Conservation (phyloP, 192 early-diverging fungal species). For the Umbelopsis sp. region DNA sequence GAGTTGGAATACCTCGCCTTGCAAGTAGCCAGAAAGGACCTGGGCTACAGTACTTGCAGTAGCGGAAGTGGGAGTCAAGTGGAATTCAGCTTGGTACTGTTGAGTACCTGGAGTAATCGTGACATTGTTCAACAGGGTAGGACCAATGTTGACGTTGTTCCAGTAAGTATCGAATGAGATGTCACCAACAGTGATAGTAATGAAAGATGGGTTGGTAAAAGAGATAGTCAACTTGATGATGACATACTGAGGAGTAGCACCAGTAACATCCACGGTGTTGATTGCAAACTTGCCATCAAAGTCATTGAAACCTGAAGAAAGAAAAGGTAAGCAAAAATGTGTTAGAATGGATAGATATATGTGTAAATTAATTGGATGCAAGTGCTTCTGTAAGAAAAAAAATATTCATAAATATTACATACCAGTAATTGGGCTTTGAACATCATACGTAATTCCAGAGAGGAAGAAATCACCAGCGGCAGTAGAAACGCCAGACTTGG, state of each 20-base stretch:
- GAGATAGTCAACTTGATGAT: conserved; percentile 40
- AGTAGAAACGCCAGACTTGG: conserved; percentile 34
- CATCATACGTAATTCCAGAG: conserved; percentile 40
- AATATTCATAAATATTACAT: conserved; percentile 4
- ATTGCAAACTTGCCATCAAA: conserved; percentile 33
- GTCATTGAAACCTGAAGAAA: conserved; percentile 19
- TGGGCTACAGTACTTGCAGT: conserved; percentile 34
- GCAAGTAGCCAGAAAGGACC: conserved; percentile 45
- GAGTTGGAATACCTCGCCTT: conserved; percentile 37
- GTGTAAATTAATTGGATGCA: too few species aligned
- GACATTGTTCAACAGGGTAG: conserved; percentile 39
- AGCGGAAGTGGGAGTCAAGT: conserved; percentile 32
- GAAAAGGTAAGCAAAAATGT: too few species aligned
- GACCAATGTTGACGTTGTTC: conserved; percentile 41
- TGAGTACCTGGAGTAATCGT: conserved; percentile 47
- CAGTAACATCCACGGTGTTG: conserved; percentile 16
- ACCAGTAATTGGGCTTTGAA: conserved; percentile 35
- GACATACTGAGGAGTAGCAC: conserved; percentile 44
- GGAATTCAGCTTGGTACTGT: conserved; percentile 35
- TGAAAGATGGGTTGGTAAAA: conserved; percentile 54
- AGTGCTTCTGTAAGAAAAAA: neutral
- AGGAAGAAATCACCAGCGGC: conserved; percentile 43
- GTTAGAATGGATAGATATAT: too few species aligned
- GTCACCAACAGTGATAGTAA: conserved; percentile 51
- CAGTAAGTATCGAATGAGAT: conserved; percentile 44